These are phyloP conservation scores for Candida krabiensis DNA, from an alignment of 805 yeast species.

Conservation along the genomic window DNA sequence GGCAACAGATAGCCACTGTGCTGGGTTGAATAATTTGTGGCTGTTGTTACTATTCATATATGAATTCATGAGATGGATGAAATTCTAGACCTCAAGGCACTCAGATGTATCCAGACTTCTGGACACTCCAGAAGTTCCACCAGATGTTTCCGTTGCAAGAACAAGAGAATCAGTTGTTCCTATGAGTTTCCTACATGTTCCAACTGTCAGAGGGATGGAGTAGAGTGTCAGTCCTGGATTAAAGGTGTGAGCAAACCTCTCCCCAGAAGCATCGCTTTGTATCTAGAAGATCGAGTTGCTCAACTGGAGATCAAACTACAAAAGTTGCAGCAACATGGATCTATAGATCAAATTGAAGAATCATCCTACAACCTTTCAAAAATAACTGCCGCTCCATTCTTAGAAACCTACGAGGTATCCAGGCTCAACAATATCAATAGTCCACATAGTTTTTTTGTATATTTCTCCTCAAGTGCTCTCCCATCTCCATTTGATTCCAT, in stretches of 20 bases:
- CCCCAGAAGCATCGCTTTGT: conserved; percentile 13
- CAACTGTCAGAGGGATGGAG: conserved; percentile 11
- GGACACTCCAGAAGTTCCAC: conserved; percentile 14
- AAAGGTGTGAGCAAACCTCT: conserved; percentile 15
- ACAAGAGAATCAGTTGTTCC: conserved; percentile 12
- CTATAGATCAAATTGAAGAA: conserved; percentile 11
- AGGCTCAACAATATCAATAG: conserved; percentile 2
- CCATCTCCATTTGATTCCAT: conserved; percentile 16
- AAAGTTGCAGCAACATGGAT: conserved; percentile 5
- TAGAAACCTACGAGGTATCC: conserved; percentile 6
- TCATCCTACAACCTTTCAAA: conserved; percentile 9
- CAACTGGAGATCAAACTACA: conserved; percentile 12
- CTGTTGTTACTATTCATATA: no score
- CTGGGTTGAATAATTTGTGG: no score
- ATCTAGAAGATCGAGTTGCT: conserved; percentile 15
- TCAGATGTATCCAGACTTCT: conserved; percentile 1
- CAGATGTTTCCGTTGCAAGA: conserved; percentile 16
- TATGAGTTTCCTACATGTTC: conserved; percentile 16
- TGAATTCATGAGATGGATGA: conserved; percentile 15
- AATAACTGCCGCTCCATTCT: conserved; percentile 12
- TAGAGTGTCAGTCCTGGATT: conserved; percentile 15
- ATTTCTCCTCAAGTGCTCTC: conserved; percentile 12
- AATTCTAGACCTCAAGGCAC: conserved; percentile 2
- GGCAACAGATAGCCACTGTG: no score
- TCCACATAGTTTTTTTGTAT: conserved; percentile 4